Evolutionary conservation across 179 eudicot species (phyloP).

Genomic region (Silene vulgaris): DNA sequence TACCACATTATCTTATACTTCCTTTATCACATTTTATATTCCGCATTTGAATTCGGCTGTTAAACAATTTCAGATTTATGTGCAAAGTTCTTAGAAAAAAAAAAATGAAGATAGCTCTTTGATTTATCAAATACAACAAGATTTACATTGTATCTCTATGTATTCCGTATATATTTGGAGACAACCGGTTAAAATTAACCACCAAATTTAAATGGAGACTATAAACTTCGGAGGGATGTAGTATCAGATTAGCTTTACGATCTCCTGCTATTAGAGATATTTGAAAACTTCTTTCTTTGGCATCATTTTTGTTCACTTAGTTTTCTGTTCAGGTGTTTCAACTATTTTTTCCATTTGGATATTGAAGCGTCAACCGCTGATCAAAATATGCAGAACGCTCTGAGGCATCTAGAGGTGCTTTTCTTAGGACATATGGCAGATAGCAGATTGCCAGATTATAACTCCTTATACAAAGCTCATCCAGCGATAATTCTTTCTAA

Average conservation of each 20-base stretch:
- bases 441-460: too few relatives aligned
- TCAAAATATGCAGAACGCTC: constrained; percentile 54
- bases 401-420: constrained; percentile 55
- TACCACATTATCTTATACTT: neutral
- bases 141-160: neutral
- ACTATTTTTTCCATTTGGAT: constrained; percentile 67
- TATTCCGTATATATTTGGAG: neutral
- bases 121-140: neutral
- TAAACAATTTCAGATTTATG: neutral
- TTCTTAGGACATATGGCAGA: neutral
- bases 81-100: neutral
- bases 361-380: constrained; percentile 82
- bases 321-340: constrained; percentile 39
- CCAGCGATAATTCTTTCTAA: neutral
- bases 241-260: neutral
- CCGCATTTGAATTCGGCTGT: neutral
- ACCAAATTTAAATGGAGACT: neutral
- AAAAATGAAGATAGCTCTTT: neutral
- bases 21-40: neutral
- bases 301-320: neutral
- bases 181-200: neutral
- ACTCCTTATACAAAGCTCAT: neutral
- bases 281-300: neutral
- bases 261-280: neutral
- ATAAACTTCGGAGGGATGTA: neutral